Evolutionary conservation across 164 flowering plant species (phyloP), one percentile per base, ranked within the genome.

Genomic region (Buxus sempervirens): DNA sequence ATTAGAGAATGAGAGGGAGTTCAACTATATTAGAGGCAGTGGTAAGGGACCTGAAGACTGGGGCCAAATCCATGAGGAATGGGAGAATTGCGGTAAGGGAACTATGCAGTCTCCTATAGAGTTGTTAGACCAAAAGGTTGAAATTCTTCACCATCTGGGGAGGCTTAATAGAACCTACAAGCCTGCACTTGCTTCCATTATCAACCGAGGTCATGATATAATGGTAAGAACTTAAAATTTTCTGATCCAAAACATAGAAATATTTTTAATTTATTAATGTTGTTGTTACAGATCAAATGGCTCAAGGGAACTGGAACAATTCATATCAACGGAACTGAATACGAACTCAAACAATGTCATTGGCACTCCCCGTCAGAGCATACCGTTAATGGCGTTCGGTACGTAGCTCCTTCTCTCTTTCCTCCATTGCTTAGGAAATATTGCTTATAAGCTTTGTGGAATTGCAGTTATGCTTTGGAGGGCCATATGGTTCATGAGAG

Each of bases 61-160:
- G 82, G 79, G 79, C 14, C 56, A 75, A 24, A 56, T 79, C 7
- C 41, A 62, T 9, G 45, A 70, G 28, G 74, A 79, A 22, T 79
- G 82, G 82, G 51, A 22, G 0, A 36, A 24, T 18, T 78, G 81
- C n/a, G 57, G 38, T 5, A 13, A 63, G 0, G 81, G 81, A 9
- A 13, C 49, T 1, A 62, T 76, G 79, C 82, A 79, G 53, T 79
- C 82, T 26, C 82, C 82, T 0, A 77, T 77, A 32, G 77, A 77
- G 60, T 20, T 77, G 36, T 10, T 48, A 28, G 54, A 73, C 22
- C 19, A 53, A 54, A 64, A 72, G 25, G 80, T 77, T 38, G 28
- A 70, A 21, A 45, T 74, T 28, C 66, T 68, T 14, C 70, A 75
- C 0, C 45, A 45, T 41, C 60, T 73, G 58, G 77, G 80, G 53